Conservation (phyloP, 805 yeast species). For the Candida peoriensis region DNA sequence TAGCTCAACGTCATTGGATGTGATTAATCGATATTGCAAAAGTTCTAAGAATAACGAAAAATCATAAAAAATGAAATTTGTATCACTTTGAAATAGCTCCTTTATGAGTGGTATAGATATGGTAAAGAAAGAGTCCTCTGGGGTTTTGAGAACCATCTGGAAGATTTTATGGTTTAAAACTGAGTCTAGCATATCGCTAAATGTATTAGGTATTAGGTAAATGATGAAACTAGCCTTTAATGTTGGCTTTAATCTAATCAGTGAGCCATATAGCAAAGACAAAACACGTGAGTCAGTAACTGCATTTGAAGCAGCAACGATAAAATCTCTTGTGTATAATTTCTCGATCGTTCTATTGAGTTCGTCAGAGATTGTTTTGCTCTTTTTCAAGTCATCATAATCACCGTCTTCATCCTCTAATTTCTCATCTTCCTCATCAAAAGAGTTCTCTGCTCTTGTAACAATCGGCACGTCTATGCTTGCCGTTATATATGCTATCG, state of each 20-base stretch:
- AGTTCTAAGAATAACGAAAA: constrained; percentile 53
- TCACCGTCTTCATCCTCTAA: constrained; percentile 2
- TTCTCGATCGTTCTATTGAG: constrained; percentile 8
- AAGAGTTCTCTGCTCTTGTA: constrained; percentile 6
- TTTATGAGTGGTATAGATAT: constrained; percentile 2
- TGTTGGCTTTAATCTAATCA: constrained; percentile 34
- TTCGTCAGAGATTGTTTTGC: constrained; percentile 11
- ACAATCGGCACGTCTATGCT: constrained; percentile 7
- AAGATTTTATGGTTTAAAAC: constrained; percentile 21
- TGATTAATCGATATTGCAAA: constrained; percentile 60
- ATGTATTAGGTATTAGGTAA: constrained; percentile 36
- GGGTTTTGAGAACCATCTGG: constrained; percentile 5
- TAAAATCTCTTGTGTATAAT: constrained; percentile 23
- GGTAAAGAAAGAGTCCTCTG: constrained; percentile 8
- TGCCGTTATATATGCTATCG: constrained; percentile 5
- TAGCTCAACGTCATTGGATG: constrained; percentile 62
- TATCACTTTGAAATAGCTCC: constrained; percentile 4
- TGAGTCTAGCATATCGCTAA: constrained; percentile 27
- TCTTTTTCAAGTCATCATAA: background rate
- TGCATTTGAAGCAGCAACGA: constrained; percentile 17
- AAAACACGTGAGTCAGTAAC: constrained; percentile 17
- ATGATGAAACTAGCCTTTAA: constrained; percentile 36
- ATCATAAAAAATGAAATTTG: constrained; percentile 23
- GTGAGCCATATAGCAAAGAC: constrained; percentile 25
- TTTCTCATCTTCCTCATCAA: background rate